Evolutionary conservation across 768 basidiomycete genomes (phyloP), one percentile per base, ranked within the genome.

Genomic region (Kwoniella newhampshirensis): DNA sequence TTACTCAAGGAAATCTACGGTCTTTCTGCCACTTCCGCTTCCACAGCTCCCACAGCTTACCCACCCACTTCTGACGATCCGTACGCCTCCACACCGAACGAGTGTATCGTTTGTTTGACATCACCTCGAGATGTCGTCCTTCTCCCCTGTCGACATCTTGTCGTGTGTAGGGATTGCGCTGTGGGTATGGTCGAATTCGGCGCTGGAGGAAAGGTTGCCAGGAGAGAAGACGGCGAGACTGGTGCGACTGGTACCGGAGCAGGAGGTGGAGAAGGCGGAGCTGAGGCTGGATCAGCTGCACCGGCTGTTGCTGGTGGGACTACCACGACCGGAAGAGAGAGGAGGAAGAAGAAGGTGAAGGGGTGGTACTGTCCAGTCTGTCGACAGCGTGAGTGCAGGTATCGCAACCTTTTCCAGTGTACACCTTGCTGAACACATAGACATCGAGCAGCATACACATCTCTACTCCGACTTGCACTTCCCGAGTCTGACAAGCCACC

Each of bases 331-430:
- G 79, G 81, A 54, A 76, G 82, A 4, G 81, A 90, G 51, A 71
- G 78, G 59, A 81, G 91, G 72, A 93, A 91, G 81, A 82, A 91
- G 65, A 93, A 90, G 79, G 88, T 90, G 0, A 97, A 97, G 77
- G 92, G 92, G 4, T 97, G 92, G 92, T 90, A 88, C 82, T 97
- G 92, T 74, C 92, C 92, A 26, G 89, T 97, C 46, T 94, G 92
- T 76, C 83, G 92, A 64, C 91, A 92, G 81, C 91, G 90, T 92
- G 71, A 76, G 89, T 82, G n/a, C n/a, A n/a, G n/a, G n/a, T n/a
- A n/a, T n/a, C n/a, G n/a, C n/a, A n/a, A n/a, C n/a, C n/a, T n/a
- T n/a, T n/a, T n/a, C n/a, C n/a, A n/a, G n/a, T n/a, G n/a, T n/a
- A n/a, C n/a, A n/a, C n/a, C n/a, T n/a, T 23, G 17, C 27, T 40